Conservation (phyloP, 352 stramenopile genomes). For the Globisporangium abappressorium region DNA sequence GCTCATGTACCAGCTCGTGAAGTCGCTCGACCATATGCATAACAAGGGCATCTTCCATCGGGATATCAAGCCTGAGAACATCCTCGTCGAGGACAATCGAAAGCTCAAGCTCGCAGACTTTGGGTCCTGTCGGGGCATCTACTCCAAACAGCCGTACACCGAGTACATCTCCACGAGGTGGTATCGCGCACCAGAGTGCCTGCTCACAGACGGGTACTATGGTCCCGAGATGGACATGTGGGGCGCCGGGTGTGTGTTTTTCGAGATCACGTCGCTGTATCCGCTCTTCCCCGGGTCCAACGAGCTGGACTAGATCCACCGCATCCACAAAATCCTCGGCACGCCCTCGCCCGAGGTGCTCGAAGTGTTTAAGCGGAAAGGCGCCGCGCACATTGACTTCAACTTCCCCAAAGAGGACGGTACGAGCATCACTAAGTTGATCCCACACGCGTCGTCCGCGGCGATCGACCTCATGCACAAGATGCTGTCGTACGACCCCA, state of each 20-base stretch:
- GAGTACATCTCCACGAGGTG: conserved; percentile 97
- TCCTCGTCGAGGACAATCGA: conserved; percentile 86
- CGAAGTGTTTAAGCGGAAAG: conserved; percentile 89
- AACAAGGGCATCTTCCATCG: conserved; percentile 96
- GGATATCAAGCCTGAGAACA: conserved; percentile 97
- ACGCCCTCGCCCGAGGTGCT: conserved; percentile 86
- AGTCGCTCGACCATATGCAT: conserved; percentile 96
- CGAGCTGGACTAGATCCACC: conserved; percentile 94
- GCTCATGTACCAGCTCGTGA: conserved; percentile 93
- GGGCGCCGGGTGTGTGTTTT: conserved; percentile 95
- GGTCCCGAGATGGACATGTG: conserved; percentile 96
- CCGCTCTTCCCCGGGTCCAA: conserved; percentile 94
- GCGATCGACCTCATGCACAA: conserved; percentile 88
- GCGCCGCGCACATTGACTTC: conserved; percentile 91
- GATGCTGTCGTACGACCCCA: conserved; percentile 89
- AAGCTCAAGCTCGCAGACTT: conserved; percentile 95
- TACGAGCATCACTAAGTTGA: conserved; percentile 76
- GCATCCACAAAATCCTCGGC: conserved; percentile 94
- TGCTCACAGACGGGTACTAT: conserved; percentile 95
- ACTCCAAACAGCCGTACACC: conserved; percentile 95
- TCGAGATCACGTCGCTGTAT: conserved; percentile 94
- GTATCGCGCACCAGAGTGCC: conserved; percentile 94
- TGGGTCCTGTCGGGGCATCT: conserved; percentile 93
- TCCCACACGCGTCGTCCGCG: conserved; percentile 85
- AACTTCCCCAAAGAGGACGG: conserved; percentile 90